Conservation (phyloP, 805 yeast species). For the Lachancea fermentati region DNA sequence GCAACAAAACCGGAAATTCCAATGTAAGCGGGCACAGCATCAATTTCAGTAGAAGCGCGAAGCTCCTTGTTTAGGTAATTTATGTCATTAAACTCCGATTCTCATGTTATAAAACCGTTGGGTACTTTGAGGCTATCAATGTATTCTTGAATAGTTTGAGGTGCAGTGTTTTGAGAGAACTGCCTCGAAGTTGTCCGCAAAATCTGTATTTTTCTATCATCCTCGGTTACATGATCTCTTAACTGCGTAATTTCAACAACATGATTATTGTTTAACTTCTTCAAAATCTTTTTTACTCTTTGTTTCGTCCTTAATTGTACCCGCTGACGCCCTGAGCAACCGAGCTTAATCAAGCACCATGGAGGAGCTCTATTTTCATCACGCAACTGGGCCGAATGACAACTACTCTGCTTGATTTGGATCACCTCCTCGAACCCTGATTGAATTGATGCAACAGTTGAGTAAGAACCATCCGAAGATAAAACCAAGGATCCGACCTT, state of each 20-base stretch:
- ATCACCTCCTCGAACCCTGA: neutral
- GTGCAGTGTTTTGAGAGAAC: neutral
- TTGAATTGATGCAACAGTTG: conserved; percentile 2
- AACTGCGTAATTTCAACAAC: conserved; percentile 1
- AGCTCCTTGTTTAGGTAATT: conserved; percentile 1
- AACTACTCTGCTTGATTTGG: neutral
- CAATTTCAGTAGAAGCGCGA: conserved; percentile 6
- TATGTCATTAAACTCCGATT: conserved; percentile 5
- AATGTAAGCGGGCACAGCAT: conserved; percentile 3
- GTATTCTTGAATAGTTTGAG: neutral
- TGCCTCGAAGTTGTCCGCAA: conserved; percentile 1
- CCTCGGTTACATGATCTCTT: conserved; percentile 3
- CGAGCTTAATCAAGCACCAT: neutral
- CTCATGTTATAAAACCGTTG: conserved; percentile 4
- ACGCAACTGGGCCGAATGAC: neutral
- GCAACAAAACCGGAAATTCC: conserved; percentile 8
- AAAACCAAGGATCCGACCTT: conserved; percentile 4
- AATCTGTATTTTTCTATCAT: conserved; percentile 2
- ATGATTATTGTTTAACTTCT: neutral
- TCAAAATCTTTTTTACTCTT: neutral
- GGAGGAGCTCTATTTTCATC: conserved; percentile 1
- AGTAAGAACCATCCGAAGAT: neutral
- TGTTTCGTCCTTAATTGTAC: conserved; percentile 1
- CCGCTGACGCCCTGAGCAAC: neutral
- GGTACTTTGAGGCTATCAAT: conserved; percentile 1